A percentile compares a stretch with the other conserved stretches of the same genome.
phyloP scores from a whole-genome alignment of 305 asterid genomes.

The Rubia balearica region DNA sequence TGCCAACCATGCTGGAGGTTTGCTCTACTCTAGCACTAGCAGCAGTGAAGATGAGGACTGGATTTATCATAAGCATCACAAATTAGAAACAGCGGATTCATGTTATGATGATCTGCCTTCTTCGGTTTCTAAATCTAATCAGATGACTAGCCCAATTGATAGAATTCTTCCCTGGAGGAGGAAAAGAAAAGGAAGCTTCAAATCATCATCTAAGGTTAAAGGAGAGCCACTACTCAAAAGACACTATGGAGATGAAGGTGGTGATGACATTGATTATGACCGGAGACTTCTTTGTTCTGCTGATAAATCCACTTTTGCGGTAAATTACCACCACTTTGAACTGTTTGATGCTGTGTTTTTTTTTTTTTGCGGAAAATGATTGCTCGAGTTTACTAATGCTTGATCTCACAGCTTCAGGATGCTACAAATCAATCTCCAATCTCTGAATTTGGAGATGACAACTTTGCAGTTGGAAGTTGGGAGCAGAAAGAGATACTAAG shows the following conservation, averaged over 20 bases:
- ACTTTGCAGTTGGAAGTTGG: constrained; percentile 64
- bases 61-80: constrained; percentile 41
- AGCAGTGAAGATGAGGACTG: constrained; percentile 60
- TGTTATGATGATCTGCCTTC: constrained; percentile 19
- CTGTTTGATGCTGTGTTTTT: neutral
- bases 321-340: constrained; percentile 14
- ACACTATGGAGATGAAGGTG: constrained; percentile 69
- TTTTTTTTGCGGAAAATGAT: neutral
- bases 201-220: constrained; percentile 47
- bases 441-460: constrained; percentile 57
- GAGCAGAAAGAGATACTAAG: constrained; percentile 57
- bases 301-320: constrained; percentile 47
- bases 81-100: constrained; percentile 20
- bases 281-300: constrained; percentile 72
- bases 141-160: constrained; percentile 32
- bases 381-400: constrained; percentile 3
- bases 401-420: constrained; percentile 26
- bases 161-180: constrained; percentile 63
- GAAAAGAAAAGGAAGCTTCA: constrained; percentile 63
- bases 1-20: constrained; percentile 55
- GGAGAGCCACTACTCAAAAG: constrained; percentile 74
- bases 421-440: constrained; percentile 22
- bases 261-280: constrained; percentile 87
- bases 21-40: constrained; percentile 32
- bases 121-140: constrained; percentile 24